Conservation (phyloP, 2,329 filamentous ascomycete genomes). For the Dactylella cylindrospora region DNA sequence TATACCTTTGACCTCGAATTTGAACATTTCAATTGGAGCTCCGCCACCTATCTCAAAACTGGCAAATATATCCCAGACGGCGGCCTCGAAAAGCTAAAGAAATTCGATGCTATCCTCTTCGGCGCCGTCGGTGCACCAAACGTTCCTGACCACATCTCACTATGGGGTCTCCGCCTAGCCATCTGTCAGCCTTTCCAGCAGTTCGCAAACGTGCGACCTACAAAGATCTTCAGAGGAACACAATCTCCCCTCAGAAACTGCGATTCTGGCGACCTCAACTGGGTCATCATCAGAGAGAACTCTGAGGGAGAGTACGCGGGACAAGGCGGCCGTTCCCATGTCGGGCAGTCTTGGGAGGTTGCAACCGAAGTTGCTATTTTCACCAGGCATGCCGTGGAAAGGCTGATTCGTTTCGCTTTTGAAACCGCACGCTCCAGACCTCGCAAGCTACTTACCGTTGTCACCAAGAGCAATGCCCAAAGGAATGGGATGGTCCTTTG, state of each 20-base stretch:
- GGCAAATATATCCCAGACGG: constrained; percentile 71
- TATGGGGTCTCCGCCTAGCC: constrained; percentile 68
- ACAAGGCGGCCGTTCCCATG: constrained; percentile 64
- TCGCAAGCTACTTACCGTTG: constrained; percentile 63
- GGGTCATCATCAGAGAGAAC: constrained; percentile 68
- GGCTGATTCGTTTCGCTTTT: constrained; percentile 66
- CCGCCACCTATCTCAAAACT: constrained; percentile 65
- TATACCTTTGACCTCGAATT: constrained; percentile 64
- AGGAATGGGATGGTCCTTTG: constrained; percentile 69
- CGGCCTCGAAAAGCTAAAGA: constrained; percentile 77
- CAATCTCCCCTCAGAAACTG: constrained; percentile 60
- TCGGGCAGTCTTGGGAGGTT: constrained; percentile 61
- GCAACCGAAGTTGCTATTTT: constrained; percentile 67
- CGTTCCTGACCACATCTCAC: constrained; percentile 66
- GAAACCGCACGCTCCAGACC: constrained; percentile 62
- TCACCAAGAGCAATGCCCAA: constrained; percentile 68
- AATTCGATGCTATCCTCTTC: constrained; percentile 84
- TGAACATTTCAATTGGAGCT: constrained; percentile 67
- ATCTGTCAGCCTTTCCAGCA: constrained; percentile 69
- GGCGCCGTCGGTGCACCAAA: constrained; percentile 88
- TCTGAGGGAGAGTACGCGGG: constrained; percentile 68
- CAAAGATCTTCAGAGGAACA: constrained; percentile 63
- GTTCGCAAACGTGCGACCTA: constrained; percentile 69
- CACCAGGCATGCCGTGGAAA: constrained; percentile 62
- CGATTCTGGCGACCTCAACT: constrained; percentile 63